Base-by-base conservation (phyloP, 169 alveolate species). In the Theileria equi region DNA sequence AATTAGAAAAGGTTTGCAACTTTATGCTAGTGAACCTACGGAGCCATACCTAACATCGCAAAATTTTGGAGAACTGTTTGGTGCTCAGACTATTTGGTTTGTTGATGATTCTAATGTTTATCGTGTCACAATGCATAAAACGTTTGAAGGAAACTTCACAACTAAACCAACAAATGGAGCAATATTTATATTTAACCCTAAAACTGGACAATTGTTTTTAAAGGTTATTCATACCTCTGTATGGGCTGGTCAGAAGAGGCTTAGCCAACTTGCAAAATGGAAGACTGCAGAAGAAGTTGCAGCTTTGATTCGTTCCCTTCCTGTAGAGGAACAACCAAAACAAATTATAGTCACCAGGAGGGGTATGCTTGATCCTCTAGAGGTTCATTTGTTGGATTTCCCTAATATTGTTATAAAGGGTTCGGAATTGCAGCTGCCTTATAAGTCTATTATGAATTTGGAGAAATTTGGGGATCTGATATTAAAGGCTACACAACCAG, bases 251-350 rank as follows among this genome's bases (percentile, higher is more conserved):
- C 98, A 98, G 90, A 98, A 98, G 80, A 96, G 99, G 52, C 91
- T 97, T 58, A 96, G 99, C 31, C 99, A 98, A 89, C 84, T 98
- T 70, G 99, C 99, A 19, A 96, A 96, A 71, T 98, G 99, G 99
- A 98, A 98, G 88, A 97, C 99, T 1, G 99, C 99, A 0, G 99
- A 98, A 82, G 99, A 98, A 84, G 99, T 96, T 2, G 99, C 99
- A n/a, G 99, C 99, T n/a, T 80, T 98, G 71, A 97, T 98, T 80
- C 91, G 99, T 70, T 97, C 99, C 2, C 80, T 98, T 60, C 99
- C 99, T 16, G 98, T 96, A n/a, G 99, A 98, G 80, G 99, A 98
- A 78, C 98, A 98, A 86, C 99, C 99, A 28, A 96, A 97, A 80
- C 98, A 97, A 88, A 95, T 98, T 67, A 97, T 98, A 32, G 99